Evolutionary conservation across 2,329 filamentous ascomycete species (phyloP), one percentile per base, ranked within the genome.

Genomic region (Fusarium dlaminii): DNA sequence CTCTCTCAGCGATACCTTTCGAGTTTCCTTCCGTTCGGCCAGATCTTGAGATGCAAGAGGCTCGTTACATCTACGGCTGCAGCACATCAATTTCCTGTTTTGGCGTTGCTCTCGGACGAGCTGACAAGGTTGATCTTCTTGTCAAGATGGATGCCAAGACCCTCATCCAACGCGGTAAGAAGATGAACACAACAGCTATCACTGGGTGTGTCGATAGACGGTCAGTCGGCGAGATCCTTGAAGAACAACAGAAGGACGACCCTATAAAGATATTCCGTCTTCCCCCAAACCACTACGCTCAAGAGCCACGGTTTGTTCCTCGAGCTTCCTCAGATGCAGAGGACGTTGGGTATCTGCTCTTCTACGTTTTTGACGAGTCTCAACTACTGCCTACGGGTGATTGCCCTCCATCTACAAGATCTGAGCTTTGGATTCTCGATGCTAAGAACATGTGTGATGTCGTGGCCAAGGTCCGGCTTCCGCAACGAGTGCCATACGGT

Each of bases 371-470:
- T 70, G 90, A 94, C 70, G 92, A 93, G 75, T 84, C 85, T 4
- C 91, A 93, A 77, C 82, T 93, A 0, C 84, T 90, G n/a, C 77
- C 81, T 4, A 63, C 81, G 1, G 89, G 87, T 0, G 81, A 86
- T 43, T 89, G 87, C 59, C 75, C 65, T 2, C 80, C 83, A 0
- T 80, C 81, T 4, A 84, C 89, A 0, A 83, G 78, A 30, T 91
- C 88, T 37, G 91, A 94, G 79, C 82, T 94, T 1, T 94, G 92
- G 92, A 84, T 93, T 20, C 85, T 94, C 36, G 87, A 93, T 75
- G 91, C 91, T 1, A 86, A 79, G 68, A 84, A 84, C 6, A 93
- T 94, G 91, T 84, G 79, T 30, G 84, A 89, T 7, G 83, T 93
- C 0, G 85, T 92, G 8, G 89, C 87, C 11, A 86, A 84, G 66